Percentiles rank a stretch among this genome's conserved stretches.
Conservation (phyloP, 768 basidiomycete species). For the Cyathus striatus region DNA sequence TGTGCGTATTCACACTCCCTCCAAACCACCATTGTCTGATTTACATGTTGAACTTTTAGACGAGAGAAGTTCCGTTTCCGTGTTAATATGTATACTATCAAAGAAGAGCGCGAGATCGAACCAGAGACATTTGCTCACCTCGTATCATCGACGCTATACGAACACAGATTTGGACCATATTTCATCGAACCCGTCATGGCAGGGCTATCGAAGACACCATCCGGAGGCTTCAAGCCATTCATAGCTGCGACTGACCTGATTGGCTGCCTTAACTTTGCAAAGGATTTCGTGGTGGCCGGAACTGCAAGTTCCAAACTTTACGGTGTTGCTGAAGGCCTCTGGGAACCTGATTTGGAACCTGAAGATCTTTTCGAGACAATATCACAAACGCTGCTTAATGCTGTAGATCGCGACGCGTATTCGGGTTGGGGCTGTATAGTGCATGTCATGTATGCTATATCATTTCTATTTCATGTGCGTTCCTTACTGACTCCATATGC, state of each 20-base stretch:
- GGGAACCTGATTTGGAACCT: constrained; percentile 95
- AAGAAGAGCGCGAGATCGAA: constrained; percentile 95
- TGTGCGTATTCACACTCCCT: constrained; percentile 46
- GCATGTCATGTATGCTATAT: constrained; percentile 78
- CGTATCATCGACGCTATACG: constrained; percentile 92
- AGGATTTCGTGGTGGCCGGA: constrained; percentile 96
- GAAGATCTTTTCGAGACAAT: constrained; percentile 99
- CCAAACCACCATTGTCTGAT: constrained; percentile 3
- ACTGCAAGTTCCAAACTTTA: constrained; percentile 89
- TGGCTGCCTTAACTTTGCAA: constrained; percentile 88
- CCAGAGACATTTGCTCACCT: constrained; percentile 96
- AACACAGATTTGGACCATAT: constrained; percentile 93
- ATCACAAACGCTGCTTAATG: constrained; percentile 91
- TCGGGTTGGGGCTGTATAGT: constrained; percentile 97
- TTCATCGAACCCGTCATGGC: constrained; percentile 97
- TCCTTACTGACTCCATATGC: constrained; percentile 1
- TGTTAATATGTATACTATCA: constrained; percentile 99
- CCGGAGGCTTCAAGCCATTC: constrained; percentile 79
- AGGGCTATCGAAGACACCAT: constrained; percentile 71
- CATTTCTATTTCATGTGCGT: constrained; percentile 1
- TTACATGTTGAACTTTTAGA: constrained; percentile 31
- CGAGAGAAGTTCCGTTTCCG: constrained; percentile 89
- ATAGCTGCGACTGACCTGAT: constrained; percentile 95
- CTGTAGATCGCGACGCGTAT: constrained; percentile 92
- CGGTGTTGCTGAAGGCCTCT: constrained; percentile 96